Evolutionary conservation across 768 basidiomycete genomes (phyloP).

Genomic region (Tylopilus felleus): DNA sequence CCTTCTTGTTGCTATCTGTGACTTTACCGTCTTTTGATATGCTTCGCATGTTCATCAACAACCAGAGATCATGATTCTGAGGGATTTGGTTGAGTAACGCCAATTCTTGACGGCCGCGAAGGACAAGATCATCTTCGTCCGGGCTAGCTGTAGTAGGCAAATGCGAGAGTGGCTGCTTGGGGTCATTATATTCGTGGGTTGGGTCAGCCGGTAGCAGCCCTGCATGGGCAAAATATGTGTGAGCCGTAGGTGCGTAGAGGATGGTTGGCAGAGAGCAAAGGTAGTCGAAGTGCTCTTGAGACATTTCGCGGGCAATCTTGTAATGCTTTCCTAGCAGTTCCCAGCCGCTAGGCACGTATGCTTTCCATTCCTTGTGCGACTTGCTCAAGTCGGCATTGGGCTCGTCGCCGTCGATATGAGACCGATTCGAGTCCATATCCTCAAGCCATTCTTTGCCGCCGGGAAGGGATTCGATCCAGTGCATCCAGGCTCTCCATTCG

Average conservation of each 20-base stretch:
- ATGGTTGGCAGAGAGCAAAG: conserved; percentile 69
- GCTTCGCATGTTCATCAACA: conserved; percentile 42
- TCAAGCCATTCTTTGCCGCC: conserved; percentile 53
- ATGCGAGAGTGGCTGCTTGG: conserved; percentile 68
- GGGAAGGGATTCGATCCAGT: conserved; percentile 60
- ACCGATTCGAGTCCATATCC: conserved; percentile 45
- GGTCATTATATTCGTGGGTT: conserved; percentile 42
- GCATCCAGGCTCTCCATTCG: conserved; percentile 85
- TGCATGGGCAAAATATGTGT: conserved; percentile 78
- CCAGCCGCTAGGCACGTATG: conserved; percentile 65
- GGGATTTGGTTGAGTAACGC: conserved; percentile 64
- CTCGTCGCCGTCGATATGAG: conserved; percentile 30
- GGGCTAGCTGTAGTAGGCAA: conserved; percentile 41
- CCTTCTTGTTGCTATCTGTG: conserved; percentile 32
- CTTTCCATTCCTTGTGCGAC: conserved; percentile 42
- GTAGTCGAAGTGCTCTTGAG: conserved; percentile 64
- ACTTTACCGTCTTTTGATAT: conserved; percentile 39
- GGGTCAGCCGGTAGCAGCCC: conserved; percentile 79
- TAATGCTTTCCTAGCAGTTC: conserved; percentile 75
- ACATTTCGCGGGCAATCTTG: conserved; percentile 64
- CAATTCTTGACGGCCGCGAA: conserved; percentile 63
- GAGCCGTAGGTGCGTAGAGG: conserved; percentile 71
- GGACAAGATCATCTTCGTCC: conserved; percentile 15
- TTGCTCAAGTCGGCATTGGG: conserved; percentile 21
- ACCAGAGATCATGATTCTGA: conserved; percentile 79